phyloP scores from a whole-genome alignment of 371 early-diverging fungal species.

The Apophysomyces trapeziformis region DNA sequence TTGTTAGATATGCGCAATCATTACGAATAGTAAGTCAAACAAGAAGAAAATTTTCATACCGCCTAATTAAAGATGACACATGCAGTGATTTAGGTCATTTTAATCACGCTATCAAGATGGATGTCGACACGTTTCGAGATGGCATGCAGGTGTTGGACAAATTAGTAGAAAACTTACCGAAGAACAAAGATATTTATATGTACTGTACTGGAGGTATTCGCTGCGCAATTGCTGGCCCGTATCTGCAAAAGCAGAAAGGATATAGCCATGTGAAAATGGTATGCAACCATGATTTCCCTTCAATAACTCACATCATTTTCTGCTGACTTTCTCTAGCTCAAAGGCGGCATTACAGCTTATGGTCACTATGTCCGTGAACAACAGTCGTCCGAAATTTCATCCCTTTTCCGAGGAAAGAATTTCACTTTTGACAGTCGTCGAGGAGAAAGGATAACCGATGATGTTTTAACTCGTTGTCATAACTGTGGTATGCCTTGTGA shows the following conservation, averaged over 20 bases:
- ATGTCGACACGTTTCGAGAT: constrained; percentile 79
- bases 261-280: constrained; percentile 69
- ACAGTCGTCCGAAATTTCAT: constrained; percentile 19
- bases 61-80: not conserved
- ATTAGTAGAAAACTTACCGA: constrained; percentile 22
- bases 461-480: constrained; percentile 67
- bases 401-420: constrained; percentile 76
- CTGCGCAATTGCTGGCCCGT: constrained; percentile 76
- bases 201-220: constrained; percentile 88
- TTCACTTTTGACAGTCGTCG: constrained; percentile 81
- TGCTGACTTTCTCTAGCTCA: constrained; percentile 38
- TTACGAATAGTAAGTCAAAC: constrained; percentile 66
- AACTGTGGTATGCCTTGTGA: constrained; percentile 75
- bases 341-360: constrained; percentile 82
- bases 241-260: constrained; percentile 64
- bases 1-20: constrained; percentile 81
- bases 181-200: constrained; percentile 72
- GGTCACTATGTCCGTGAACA: constrained; percentile 59
- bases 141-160: constrained; percentile 45
- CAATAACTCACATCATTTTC: not conserved
- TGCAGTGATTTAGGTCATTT: constrained; percentile 70
- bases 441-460: constrained; percentile 72
- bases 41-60: not conserved
- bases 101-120: constrained; percentile 65
- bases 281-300: not conserved